These are phyloP conservation scores for Durio zibethinus DNA, from an alignment of 345 rosid species.

Conservation along the genomic window DNA sequence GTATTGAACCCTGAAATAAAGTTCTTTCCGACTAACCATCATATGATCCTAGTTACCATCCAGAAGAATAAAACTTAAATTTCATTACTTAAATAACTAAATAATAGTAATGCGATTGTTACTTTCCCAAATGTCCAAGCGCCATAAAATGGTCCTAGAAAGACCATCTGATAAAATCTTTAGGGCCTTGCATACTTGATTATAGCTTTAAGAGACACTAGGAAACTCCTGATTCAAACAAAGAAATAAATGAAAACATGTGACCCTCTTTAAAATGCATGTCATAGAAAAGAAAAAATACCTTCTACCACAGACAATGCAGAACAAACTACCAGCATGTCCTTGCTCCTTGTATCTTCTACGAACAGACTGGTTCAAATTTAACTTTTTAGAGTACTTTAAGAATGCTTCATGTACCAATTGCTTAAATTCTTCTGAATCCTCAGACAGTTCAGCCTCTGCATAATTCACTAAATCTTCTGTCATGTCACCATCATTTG, in stretches of 20 bases:
- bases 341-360: constrained; percentile 70
- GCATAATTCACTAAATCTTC: constrained; percentile 30
- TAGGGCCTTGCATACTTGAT: not conserved
- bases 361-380: constrained; percentile 38
- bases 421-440: constrained; percentile 56
- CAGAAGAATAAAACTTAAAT: not conserved
- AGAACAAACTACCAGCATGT: constrained; percentile 67
- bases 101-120: not conserved
- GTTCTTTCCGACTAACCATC: not conserved
- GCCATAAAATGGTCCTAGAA: not conserved
- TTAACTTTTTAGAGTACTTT: constrained; percentile 46
- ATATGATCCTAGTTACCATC: not conserved
- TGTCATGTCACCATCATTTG: constrained; percentile 32
- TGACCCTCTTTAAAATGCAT: constrained; percentile 22
- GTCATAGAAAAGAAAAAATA: constrained; percentile 42
- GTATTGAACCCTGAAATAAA: not conserved
- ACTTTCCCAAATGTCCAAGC: not conserved
- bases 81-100: constrained; percentile 4
- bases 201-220: constrained; percentile 13
- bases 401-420: constrained; percentile 53
- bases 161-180: not conserved
- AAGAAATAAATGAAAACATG: constrained; percentile 22
- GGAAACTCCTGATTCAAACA: constrained; percentile 24
- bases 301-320: constrained; percentile 71
- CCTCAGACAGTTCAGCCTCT: constrained; percentile 42